These are phyloP conservation scores for Chlorella vulgaris DNA, from an alignment of 139 green algal species.

Conservation along the genomic window DNA sequence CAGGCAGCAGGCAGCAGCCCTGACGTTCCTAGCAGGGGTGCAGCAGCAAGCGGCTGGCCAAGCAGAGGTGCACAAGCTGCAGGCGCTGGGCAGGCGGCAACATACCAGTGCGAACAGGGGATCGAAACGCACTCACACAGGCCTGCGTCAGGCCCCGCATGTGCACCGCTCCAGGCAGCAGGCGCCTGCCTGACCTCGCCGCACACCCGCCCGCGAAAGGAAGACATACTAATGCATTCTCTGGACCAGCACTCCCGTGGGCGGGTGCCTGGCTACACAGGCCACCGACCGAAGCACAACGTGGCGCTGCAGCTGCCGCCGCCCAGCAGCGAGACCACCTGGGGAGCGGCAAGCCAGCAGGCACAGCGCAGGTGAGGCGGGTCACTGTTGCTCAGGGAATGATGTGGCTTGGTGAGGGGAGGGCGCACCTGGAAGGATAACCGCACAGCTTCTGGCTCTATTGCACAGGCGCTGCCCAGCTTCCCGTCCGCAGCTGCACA, in stretches of 20 bases:
- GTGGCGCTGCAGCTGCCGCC: constrained; percentile 24
- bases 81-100: not conserved
- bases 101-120: too few relatives aligned
- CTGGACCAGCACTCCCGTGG: constrained; percentile 53
- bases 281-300: constrained; percentile 37
- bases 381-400: not conserved
- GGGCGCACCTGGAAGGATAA: too few relatives aligned
- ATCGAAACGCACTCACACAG: too few relatives aligned
- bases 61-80: not conserved
- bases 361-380: constrained; percentile 13
- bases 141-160: too few relatives aligned
- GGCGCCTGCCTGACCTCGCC: not conserved
- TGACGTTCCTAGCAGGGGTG: not conserved
- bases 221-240: constrained; percentile 24
- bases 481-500: too few relatives aligned
- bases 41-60: not conserved
- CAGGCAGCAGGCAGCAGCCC: not conserved
- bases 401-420: not conserved
- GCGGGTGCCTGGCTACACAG: constrained; percentile 46
- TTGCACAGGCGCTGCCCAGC: too few relatives aligned
- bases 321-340: constrained; percentile 9
- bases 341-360: constrained; percentile 19
- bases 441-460: too few relatives aligned
- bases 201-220: not conserved
- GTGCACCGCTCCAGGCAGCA: not conserved